Evolutionary conservation across 208 protist species (phyloP), one percentile per base, ranked within the genome.

Genomic region (Trypanosoma rangeli): DNA sequence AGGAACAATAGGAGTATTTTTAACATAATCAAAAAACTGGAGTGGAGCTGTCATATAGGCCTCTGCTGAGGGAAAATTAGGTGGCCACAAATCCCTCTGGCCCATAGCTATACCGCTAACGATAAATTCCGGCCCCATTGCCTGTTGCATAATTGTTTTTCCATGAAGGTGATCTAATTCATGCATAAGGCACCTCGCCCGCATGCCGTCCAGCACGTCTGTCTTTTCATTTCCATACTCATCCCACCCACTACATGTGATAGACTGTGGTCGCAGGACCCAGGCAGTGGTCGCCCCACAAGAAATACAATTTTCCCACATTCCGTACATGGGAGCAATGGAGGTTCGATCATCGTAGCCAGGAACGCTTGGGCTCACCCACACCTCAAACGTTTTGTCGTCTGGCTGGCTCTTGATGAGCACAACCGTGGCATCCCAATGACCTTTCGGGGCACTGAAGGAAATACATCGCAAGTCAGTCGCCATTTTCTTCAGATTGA

Each of bases 241-340:
- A 60, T 97, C 89, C 50, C 39, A 73, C 26, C 84, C 89, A 37
- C n/a, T 67, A 76, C 89, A 94, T 0, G 82, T 89, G 55, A 97
- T 87, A 46, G 76, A 74, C 74, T 94, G 88, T 52, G 92, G 89
- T 20, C 92, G 87, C 29, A 94, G 46, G 48, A 94, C 84, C 89
- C 92, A 97, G 33, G 89, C 89, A 31, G 57, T 71, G 53, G 75
- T 80, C 3, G 86, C 76, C 0, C 87, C 89, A 44, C 89, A 94
- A 16, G 84, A 92, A 39, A 95, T 87, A 70, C 89, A 94, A 75
- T 94, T 97, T 71, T 97, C 89, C 92, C 92, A 97, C 92, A 95
- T 97, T 49, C 92, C 92, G 60, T 93, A 94, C 91, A 96, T 94
- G 10, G 91, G 83, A 16, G 91, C 91, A 22, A 93, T 74, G 15